Percentiles rank a stretch among this genome's conserved stretches.
phyloP scores from a whole-genome alignment of 177 flowering plant genomes.

The Vitis hybrid region DNA sequence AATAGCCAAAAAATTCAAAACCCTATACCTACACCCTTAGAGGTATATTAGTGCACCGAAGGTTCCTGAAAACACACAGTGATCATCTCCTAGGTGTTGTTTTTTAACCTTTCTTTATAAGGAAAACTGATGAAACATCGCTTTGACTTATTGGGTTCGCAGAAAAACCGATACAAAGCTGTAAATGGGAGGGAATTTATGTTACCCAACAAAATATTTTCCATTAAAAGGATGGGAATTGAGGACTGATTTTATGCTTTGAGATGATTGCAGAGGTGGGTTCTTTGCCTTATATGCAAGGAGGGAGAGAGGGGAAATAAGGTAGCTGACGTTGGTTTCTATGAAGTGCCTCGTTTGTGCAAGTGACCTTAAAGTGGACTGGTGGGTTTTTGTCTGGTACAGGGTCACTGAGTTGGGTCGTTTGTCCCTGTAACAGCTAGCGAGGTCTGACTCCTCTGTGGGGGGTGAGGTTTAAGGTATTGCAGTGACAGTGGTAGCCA shows the following conservation, averaged over 20 bases:
- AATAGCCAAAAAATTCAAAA: no score
- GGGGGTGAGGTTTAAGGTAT: neutral
- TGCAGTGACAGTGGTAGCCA: neutral
- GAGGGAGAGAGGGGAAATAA: neutral
- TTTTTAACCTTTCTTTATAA: neutral
- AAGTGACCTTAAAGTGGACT: no score
- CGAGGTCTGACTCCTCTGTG: neutral
- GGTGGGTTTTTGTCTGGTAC: no score
- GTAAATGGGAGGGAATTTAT: constrained; percentile 12
- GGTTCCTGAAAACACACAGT: no score
- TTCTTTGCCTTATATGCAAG: constrained; percentile 6
- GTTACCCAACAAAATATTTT: neutral
- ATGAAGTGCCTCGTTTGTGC: no score
- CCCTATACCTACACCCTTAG: no score
- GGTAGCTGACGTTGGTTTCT: no score
- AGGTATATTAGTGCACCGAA: no score
- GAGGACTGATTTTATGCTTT: neutral
- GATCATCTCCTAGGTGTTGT: no score
- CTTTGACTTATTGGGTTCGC: constrained; percentile 18
- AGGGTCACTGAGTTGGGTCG: neutral
- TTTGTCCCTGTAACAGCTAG: neutral
- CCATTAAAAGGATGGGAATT: neutral
- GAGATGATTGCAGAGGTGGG: neutral
- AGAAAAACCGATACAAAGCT: constrained; percentile 1
- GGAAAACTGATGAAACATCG: constrained; percentile 21